These are phyloP conservation scores for Staphylotrichum tortipilum DNA, from an alignment of 495 filamentous ascomycete genomes.

Conservation along the genomic window DNA sequence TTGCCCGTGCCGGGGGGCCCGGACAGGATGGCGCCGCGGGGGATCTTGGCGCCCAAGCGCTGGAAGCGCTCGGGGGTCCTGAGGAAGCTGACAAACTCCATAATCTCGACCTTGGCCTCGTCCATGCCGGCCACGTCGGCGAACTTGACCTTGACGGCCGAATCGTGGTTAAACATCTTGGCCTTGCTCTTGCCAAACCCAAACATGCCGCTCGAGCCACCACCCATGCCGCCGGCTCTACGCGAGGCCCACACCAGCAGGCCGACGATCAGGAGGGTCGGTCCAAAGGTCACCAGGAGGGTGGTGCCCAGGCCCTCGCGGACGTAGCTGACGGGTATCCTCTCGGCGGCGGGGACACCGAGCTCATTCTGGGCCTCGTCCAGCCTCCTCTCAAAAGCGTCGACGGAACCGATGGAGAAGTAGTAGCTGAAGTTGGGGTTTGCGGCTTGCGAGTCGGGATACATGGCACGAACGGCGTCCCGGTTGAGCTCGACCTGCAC, in stretches of 20 bases:
- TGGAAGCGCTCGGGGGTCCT: slow-evolving; percentile 84
- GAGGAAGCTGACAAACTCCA: slow-evolving; percentile 97
- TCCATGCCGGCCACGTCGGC: slow-evolving; percentile 97
- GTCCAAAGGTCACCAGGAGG: slow-evolving; percentile 68
- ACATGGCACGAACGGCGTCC: slow-evolving; percentile 65
- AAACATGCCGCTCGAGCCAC: slow-evolving; percentile 73
- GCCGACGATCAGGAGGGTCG: slow-evolving; percentile 77
- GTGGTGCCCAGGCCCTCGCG: slow-evolving; percentile 59
- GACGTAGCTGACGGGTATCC: slow-evolving; percentile 86
- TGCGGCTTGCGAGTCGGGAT: slow-evolving; percentile 70
- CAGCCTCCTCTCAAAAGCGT: slow-evolving; percentile 79
- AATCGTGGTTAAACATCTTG: slow-evolving; percentile 94
- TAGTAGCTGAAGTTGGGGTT: slow-evolving; percentile 73
- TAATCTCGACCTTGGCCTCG: slow-evolving; percentile 95
- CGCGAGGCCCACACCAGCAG: slow-evolving; percentile 64
- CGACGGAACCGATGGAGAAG: slow-evolving; percentile 91
- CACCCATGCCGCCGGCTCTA: slow-evolving; percentile 47
- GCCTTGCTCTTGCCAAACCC: slow-evolving; percentile 91
- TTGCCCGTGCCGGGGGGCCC: slow-evolving; percentile 98
- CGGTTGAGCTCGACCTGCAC: slow-evolving; percentile 80
- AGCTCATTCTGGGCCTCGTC: slow-evolving; percentile 83
- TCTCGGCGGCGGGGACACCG: slow-evolving; percentile 69
- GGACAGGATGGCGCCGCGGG: slow-evolving; percentile 89
- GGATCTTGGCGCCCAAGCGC: slow-evolving; percentile 92
- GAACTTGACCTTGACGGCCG: slow-evolving; percentile 92